A percentile compares a stretch with the other conserved stretches of the same genome.
Conservation (phyloP, 192 early-diverging fungal genomes). For the Paraglomus occultum region DNA sequence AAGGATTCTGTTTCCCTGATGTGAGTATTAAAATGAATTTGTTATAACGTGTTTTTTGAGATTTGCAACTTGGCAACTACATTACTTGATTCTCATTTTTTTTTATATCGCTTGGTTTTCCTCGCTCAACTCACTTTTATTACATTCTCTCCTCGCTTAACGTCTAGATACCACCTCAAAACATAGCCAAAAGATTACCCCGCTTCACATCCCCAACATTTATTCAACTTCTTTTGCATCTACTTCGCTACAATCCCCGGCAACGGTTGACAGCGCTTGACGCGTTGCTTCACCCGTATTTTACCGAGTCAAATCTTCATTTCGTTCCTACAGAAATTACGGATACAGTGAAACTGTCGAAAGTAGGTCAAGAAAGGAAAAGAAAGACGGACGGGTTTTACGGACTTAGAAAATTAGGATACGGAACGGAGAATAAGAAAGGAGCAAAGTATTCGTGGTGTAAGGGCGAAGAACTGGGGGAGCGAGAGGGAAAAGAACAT, state of each 20-base stretch:
- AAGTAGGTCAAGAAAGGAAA: neutral
- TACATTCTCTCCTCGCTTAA: neutral
- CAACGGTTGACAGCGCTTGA: slow-evolving; percentile 17
- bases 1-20: slow-evolving; percentile 64
- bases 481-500: too few relatives aligned
- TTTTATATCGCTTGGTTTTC: too few relatives aligned
- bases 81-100: too few relatives aligned
- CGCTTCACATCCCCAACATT: slow-evolving; percentile 4
- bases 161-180: slow-evolving; percentile 1
- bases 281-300: slow-evolving; percentile 18
- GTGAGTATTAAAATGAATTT: slow-evolving; percentile 30
- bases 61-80: too few relatives aligned
- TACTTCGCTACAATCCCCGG: slow-evolving; percentile 21
- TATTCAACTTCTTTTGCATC: slow-evolving; percentile 17
- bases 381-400: slow-evolving; percentile 11
- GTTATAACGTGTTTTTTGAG: too few relatives aligned
- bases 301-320: slow-evolving; percentile 8
- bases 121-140: too few relatives aligned
- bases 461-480: neutral
- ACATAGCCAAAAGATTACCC: slow-evolving; percentile 4
- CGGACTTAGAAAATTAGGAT: neutral
- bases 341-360: neutral
- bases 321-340: neutral
- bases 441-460: slow-evolving; percentile 8
- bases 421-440: slow-evolving; percentile 13